Percentiles rank a stretch among this genome's conserved stretches.
Conservation (phyloP, 192 early-diverging fungal species). For the Dimargaris verticillata region DNA sequence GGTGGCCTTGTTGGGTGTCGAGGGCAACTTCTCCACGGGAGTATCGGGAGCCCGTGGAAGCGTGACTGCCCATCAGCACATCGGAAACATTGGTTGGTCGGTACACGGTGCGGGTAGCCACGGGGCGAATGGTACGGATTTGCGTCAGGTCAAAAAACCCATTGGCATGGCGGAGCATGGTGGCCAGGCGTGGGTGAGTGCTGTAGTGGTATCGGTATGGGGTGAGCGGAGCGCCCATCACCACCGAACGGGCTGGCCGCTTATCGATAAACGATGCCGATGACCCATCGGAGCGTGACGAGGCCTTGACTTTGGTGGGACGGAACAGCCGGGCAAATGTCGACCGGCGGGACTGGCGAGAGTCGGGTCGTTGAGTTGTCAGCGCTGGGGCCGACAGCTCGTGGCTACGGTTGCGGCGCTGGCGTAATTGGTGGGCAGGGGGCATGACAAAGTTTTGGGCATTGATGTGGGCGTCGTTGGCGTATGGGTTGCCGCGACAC, state of each 20-base stretch:
- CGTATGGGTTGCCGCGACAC: background rate
- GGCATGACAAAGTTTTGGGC: slow-evolving; percentile 2
- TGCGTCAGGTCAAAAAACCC: slow-evolving; percentile 11
- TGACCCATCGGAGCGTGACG: background rate
- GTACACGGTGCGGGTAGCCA: background rate
- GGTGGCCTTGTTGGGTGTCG: too few species aligned
- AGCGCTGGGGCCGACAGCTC: background rate
- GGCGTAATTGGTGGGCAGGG: background rate
- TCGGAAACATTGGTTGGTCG: too few species aligned
- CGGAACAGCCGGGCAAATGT: background rate
- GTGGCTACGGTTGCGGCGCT: background rate
- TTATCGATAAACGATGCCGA: background rate
- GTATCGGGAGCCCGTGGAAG: too few species aligned
- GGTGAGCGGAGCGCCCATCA: background rate
- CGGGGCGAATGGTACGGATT: slow-evolving; percentile 5
- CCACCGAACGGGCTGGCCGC: background rate
- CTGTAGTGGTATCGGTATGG: slow-evolving; percentile 11
- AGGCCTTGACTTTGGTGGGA: background rate
- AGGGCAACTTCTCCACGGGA: too few species aligned
- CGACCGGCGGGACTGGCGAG: background rate
- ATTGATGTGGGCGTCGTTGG: slow-evolving; percentile 1
- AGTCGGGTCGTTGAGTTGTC: background rate
- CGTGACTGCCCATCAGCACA: too few species aligned
- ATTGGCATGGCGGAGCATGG: slow-evolving; percentile 3
- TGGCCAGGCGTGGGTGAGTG: slow-evolving; percentile 2